Conservation (phyloP, 2,329 filamentous ascomycete species). For the Raffaelea ambrosiae region DNA sequence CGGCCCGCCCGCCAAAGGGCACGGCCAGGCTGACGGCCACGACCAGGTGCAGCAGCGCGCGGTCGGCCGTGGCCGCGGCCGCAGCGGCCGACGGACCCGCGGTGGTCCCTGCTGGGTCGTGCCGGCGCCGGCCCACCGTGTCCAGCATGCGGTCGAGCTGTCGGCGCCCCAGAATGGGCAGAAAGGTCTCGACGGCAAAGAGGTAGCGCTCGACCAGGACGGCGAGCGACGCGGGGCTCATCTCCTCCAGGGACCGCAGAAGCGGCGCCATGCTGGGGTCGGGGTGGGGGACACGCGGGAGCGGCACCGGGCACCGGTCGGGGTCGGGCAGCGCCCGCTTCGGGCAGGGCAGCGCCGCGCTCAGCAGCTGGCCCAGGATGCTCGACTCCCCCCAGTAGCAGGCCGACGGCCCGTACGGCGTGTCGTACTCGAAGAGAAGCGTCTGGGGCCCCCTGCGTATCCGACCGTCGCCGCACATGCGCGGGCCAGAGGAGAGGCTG, state of each 20-base stretch:
- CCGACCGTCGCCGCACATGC: background rate
- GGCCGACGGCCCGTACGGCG: background rate
- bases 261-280: background rate
- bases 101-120: background rate
- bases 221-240: too few species aligned
- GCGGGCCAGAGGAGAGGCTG: background rate
- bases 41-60: background rate
- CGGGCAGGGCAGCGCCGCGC: background rate
- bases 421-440: background rate
- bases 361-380: background rate
- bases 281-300: background rate
- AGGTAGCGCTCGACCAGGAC: background rate
- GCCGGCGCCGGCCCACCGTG: background rate
- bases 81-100: too few species aligned
- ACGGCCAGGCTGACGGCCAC: background rate
- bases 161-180: background rate
- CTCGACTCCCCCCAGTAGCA: constrained; percentile 1
- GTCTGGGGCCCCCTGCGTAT: background rate
- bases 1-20: background rate
- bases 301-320: too few species aligned
- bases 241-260: background rate
- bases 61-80: too few species aligned
- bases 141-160: background rate
- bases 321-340: too few species aligned
- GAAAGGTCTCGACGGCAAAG: background rate